Base-by-base conservation (phyloP, 2,329 filamentous ascomycete species). In the Paraphoma sp. region DNA sequence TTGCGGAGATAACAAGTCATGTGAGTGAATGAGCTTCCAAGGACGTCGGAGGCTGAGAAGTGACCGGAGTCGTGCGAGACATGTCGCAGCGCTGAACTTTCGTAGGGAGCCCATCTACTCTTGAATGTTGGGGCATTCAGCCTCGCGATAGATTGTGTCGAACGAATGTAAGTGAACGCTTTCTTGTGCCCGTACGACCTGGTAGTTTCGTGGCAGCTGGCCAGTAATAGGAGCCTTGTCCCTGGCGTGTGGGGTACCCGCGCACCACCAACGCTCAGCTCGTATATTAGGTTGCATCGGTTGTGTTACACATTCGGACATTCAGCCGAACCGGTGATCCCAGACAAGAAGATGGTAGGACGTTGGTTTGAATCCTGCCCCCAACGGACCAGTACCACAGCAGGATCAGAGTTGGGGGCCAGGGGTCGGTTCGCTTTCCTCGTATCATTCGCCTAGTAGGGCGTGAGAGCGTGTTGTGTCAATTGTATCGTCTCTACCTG, bases 1-100 rank as follows among this genome's bases (percentile, higher is more conserved):
- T 46, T 46, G 29, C 44, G 44, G 4, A 46, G 23, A 23, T 46
- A 46, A 16, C 44, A 46, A 46, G 44, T 30, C 44, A 46, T 46
- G 28, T 30, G 11, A 28, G 10, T 36, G 33, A 14, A 36, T 36
- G 9, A 36, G 9, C 10, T 10, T 36, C 33, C 23, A 2, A 23
- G 23, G 23, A 23, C 23, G 23, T 23, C 23, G 23, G 23, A 23
- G 5, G 23, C 23, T 23, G 23, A 23, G 23, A 23, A 23, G 23
- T 23, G 23, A 23, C 23, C 23, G 23, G 23, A 2, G 23, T 5
- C 23, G 2, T 36, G 33, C 10, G 33, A 36, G 9, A 14, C 33
- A 36, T 36, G 33, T 36, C 33, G 14, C 33, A 36, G 33, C 33
- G 3, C 33, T 36, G 14, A 10, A 36, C 14, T 36, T 36, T 36